A percentile compares a stretch with the other conserved stretches of the same genome.
Conservation (phyloP, 2,329 filamentous ascomycete genomes). For the Botrytis galanthina region DNA sequence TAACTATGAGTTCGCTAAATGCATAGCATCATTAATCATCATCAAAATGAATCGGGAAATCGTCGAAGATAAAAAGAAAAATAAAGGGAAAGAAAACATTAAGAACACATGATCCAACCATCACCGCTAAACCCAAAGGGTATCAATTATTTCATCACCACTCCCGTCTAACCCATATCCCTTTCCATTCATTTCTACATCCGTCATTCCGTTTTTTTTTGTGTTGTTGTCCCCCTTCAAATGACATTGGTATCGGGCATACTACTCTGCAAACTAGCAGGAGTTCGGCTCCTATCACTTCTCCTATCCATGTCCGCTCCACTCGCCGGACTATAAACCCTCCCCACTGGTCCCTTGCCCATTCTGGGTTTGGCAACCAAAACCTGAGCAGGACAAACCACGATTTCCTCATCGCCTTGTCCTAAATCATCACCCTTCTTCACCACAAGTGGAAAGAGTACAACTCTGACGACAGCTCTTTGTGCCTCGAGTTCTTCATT, state of each 20-base stretch:
- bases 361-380: constrained; percentile 60
- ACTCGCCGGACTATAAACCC: constrained; percentile 29
- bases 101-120: constrained; percentile 13
- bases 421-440: constrained; percentile 91
- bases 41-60: constrained; percentile 7
- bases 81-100: neutral
- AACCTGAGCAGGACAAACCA: constrained; percentile 93
- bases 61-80: neutral
- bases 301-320: constrained; percentile 23
- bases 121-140: constrained; percentile 9
- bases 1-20: neutral
- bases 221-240: constrained; percentile 21
- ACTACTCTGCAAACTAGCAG: constrained; percentile 37
- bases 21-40: constrained; percentile 14
- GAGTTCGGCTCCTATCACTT: constrained; percentile 25
- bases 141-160: constrained; percentile 4
- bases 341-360: constrained; percentile 23
- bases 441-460: constrained; percentile 93
- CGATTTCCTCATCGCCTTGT: constrained; percentile 87
- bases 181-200: neutral
- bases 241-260: constrained; percentile 35
- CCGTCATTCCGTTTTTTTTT: neutral
- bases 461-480: constrained; percentile 78
- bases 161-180: neutral
- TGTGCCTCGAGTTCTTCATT: constrained; percentile 80